Conservation (phyloP, 1,284 basidiomycete species). For the Golubevia sp. region DNA sequence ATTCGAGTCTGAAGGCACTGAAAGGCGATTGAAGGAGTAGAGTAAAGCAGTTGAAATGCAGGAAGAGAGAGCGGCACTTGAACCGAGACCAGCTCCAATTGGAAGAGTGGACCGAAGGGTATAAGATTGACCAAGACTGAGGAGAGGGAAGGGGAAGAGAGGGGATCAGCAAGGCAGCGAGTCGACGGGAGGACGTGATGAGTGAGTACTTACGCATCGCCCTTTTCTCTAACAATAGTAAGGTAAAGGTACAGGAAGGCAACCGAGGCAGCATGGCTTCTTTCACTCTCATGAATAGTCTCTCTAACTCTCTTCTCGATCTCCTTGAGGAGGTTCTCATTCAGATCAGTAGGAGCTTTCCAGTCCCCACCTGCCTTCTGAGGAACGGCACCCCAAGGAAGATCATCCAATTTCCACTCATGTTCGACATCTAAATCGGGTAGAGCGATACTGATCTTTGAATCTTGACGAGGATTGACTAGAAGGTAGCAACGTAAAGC, state of each 20-base stretch:
- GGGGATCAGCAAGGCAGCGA: background rate
- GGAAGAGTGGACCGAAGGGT: no score
- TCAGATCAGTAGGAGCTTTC: conserved; percentile 2
- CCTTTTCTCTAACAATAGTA: conserved; percentile 26
- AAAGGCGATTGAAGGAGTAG: background rate
- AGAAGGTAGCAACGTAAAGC: conserved; percentile 93
- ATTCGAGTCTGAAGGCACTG: background rate
- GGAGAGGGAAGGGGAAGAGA: background rate
- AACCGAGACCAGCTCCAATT: no score
- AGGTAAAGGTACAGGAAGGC: conserved; percentile 59
- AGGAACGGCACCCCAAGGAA: conserved; percentile 81
- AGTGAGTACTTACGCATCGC: background rate
- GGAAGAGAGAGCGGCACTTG: no score
- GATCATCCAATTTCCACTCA: conserved; percentile 76
- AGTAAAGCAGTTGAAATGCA: no score
- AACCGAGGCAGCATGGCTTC: conserved; percentile 52
- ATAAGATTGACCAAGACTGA: no score
- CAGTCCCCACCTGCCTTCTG: background rate
- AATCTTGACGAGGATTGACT: conserved; percentile 75
- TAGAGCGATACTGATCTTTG: conserved; percentile 77
- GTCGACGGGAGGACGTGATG: background rate
- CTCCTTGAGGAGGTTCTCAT: conserved; percentile 16
- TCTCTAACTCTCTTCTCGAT: conserved; percentile 39
- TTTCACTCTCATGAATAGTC: conserved; percentile 36
- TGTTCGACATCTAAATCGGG: conserved; percentile 79